phyloP scores from a whole-genome alignment of 164 flowering plant species.

The Platanus orientalis region DNA sequence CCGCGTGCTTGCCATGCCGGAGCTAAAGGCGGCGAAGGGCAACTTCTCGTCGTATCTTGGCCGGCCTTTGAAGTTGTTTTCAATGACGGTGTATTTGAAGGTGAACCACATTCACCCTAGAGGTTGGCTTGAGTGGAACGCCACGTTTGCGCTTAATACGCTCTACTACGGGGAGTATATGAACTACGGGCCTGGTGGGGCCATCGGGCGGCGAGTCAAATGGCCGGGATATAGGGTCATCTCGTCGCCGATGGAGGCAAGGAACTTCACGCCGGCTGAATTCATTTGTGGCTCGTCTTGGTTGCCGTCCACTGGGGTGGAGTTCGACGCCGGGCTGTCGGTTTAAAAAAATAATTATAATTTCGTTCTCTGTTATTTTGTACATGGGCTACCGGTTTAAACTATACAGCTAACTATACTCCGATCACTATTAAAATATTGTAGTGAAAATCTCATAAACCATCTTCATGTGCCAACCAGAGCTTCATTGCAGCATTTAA shows the following conservation, averaged over 20 bases:
- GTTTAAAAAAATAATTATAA: no score
- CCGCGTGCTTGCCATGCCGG: slow-evolving; percentile 38
- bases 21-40: slow-evolving; percentile 16
- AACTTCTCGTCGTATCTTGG: slow-evolving; percentile 16
- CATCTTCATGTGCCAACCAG: no score
- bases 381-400: no score
- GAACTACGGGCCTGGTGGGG: slow-evolving; percentile 32
- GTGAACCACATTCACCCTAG: slow-evolving; percentile 17
- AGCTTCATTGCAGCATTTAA: no score
- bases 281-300: slow-evolving; percentile 29
- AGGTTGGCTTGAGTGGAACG: slow-evolving; percentile 28
- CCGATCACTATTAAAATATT: no score
- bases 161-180: slow-evolving; percentile 28
- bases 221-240: slow-evolving; percentile 30
- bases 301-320: slow-evolving; percentile 27
- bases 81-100: slow-evolving; percentile 19
- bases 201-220: slow-evolving; percentile 15
- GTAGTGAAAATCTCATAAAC: no score
- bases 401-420: background rate
- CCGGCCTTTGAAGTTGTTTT: slow-evolving; percentile 28
- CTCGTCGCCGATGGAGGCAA: slow-evolving; percentile 16
- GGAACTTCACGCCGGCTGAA: slow-evolving; percentile 21
- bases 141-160: slow-evolving; percentile 17
- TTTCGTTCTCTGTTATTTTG: no score
- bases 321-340: slow-evolving; percentile 18